phyloP scores from a whole-genome alignment of 1,284 basidiomycete genomes.

The Boletus sp. region DNA sequence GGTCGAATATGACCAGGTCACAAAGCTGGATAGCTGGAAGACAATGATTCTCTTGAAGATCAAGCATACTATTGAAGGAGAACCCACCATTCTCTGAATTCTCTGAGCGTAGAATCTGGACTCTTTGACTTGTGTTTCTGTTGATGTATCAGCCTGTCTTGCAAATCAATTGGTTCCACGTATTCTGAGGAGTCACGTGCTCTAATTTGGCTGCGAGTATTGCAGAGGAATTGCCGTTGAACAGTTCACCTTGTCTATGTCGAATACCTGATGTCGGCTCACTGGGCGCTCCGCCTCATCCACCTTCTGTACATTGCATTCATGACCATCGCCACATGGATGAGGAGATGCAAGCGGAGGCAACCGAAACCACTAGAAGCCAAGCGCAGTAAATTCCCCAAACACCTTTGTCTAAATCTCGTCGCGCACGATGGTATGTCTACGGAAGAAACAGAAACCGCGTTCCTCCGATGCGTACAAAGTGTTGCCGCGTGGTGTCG shows the following conservation, averaged over 20 bases:
- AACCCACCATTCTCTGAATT: slow-evolving; percentile 40
- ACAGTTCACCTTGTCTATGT: slow-evolving; percentile 6
- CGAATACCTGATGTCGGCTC: slow-evolving; percentile 34
- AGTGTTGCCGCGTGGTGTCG: slow-evolving; percentile 58
- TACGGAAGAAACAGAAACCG: slow-evolving; percentile 37
- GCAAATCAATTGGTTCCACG: slow-evolving; percentile 18
- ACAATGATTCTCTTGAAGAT: slow-evolving; percentile 84
- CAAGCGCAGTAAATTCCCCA: slow-evolving; percentile 52
- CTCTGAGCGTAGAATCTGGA: background rate
- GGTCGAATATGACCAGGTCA: slow-evolving; percentile 83
- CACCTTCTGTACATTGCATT: slow-evolving; percentile 55
- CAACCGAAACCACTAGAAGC: slow-evolving; percentile 47
- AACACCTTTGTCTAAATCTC: slow-evolving; percentile 62
- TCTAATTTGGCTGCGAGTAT: too few species aligned
- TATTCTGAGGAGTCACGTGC: slow-evolving; percentile 1
- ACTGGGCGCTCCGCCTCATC: slow-evolving; percentile 46
- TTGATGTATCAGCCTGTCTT: background rate
- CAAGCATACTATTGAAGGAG: slow-evolving; percentile 74
- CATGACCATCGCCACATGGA: slow-evolving; percentile 40
- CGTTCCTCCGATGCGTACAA: slow-evolving; percentile 50
- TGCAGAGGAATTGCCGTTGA: background rate
- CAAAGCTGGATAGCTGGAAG: slow-evolving; percentile 94
- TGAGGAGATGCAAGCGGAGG: slow-evolving; percentile 33
- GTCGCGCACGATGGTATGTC: slow-evolving; percentile 37
- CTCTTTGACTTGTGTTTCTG: background rate